Conservation (phyloP, 495 filamentous ascomycete species). For the Penicillium coffeae region DNA sequence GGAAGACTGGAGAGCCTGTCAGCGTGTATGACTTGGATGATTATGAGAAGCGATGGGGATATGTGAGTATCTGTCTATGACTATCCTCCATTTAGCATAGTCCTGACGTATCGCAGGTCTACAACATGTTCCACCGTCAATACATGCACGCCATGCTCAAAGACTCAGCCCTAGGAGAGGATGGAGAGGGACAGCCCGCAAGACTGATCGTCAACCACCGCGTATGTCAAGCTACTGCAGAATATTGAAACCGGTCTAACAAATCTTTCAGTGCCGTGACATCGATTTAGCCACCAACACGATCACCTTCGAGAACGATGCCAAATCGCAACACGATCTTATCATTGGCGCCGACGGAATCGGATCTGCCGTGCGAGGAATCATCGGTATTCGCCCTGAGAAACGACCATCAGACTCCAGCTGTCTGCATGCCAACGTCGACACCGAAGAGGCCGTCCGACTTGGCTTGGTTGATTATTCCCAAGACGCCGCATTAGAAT, state of each 20-base stretch:
- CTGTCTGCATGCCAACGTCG: slow-evolving; percentile 45
- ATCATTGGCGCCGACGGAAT: slow-evolving; percentile 46
- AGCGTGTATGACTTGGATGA: slow-evolving; percentile 44
- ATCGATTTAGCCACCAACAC: slow-evolving; percentile 33
- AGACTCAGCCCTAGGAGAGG: slow-evolving; percentile 40
- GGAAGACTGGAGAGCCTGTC: slow-evolving; percentile 44
- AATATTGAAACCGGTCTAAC: slow-evolving; percentile 33
- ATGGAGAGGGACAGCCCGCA: slow-evolving; percentile 41
- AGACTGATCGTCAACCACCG: slow-evolving; percentile 41
- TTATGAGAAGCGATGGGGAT: slow-evolving; percentile 42
- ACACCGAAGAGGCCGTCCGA: slow-evolving; percentile 37
- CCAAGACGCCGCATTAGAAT: slow-evolving; percentile 40
- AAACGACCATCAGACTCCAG: slow-evolving; percentile 41
- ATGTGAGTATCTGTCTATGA: too few species aligned
- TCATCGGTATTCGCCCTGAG: slow-evolving; percentile 41
- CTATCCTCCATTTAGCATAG: too few species aligned
- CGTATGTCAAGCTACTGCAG: slow-evolving; percentile 21
- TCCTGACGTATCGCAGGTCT: too few species aligned
- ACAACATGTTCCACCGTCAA: slow-evolving; percentile 55
- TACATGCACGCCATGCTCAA: slow-evolving; percentile 54
- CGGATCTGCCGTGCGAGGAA: slow-evolving; percentile 38
- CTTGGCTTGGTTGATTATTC: slow-evolving; percentile 44
- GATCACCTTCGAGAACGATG: slow-evolving; percentile 37
- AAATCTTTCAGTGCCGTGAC: slow-evolving; percentile 27
- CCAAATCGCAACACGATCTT: slow-evolving; percentile 31